Base-by-base conservation (phyloP, 2,329 filamentous ascomycete genomes). In the Camptophora hylomeconis region DNA sequence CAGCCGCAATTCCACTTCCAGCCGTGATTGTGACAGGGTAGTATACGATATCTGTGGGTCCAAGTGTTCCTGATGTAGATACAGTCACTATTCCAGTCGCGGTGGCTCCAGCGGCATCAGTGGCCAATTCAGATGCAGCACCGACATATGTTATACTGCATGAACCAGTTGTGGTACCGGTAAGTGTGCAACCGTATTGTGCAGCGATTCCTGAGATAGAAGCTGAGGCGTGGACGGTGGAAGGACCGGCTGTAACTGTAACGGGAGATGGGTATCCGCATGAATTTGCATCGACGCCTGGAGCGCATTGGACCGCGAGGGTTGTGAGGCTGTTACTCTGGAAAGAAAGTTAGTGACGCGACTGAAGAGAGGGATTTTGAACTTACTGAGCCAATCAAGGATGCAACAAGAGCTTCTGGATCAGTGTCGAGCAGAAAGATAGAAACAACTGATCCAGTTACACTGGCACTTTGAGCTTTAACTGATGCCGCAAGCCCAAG, bases 171-270 rank as follows among this genome's bases (percentile, higher is more conserved):
- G 38, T 39, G 14, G 38, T 38, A 7, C 40, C 38, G 18, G 34
- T 35, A 24, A 42, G n/a, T 5, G 12, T 30, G 24, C 39, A 42
- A 11, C 38, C 33, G n/a, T 40, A 14, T n/a, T 23, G 10, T 5
- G 31, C 35, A 20, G 33, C 28, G 5, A 36, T 26, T 15, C 20
- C 20, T 6, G n/a, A 14, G 15, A 31, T 13, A 5, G 21, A 17
- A 5, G 28, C 26, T 5, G 28, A 17, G n/a, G 37, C 37, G 14
- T 24, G 25, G 15, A 40, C 31, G 4, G 38, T 42, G 9, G 30
- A 33, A 3, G 40, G 33, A 5, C 38, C 40, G 11, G 35, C 37
- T 3, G 40, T 42, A 5, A 40, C 30, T 10, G 38, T 42, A n/a
- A 39, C 24, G 10, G 32, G 32, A n/a, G 26, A 31, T 16, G 24